These are phyloP conservation scores for Plasmopara viticola DNA, from an alignment of 352 stramenopile genomes.

Conservation along the genomic window DNA sequence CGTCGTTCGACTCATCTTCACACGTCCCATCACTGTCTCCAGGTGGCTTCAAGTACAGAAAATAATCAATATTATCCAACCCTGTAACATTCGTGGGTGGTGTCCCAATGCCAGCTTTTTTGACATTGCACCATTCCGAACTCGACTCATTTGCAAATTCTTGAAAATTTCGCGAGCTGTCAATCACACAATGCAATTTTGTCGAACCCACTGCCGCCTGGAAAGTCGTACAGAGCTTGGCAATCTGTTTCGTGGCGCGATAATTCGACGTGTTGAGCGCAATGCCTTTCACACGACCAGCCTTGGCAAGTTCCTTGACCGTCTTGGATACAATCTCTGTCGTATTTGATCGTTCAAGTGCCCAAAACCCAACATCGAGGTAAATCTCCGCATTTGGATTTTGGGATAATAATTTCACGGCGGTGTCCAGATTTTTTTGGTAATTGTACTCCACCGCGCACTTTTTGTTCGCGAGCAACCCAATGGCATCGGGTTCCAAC, in stretches of 20 bases:
- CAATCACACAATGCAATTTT: slow-evolving; percentile 47
- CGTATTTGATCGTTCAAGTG: slow-evolving; percentile 24
- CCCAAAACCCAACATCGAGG: slow-evolving; percentile 63
- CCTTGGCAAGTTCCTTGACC: slow-evolving; percentile 35
- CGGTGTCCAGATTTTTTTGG: slow-evolving; percentile 40
- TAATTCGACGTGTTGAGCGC: slow-evolving; percentile 79
- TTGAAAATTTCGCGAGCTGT: slow-evolving; percentile 66
- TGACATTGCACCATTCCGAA: slow-evolving; percentile 62
- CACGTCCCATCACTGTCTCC: slow-evolving; percentile 63
- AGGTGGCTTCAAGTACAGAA: slow-evolving; percentile 60
- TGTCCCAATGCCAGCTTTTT: slow-evolving; percentile 46
- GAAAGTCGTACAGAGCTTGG: slow-evolving; percentile 46
- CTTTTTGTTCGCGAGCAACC: slow-evolving; percentile 32
- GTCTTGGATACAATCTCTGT: slow-evolving; percentile 26
- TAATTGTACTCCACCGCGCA: slow-evolving; percentile 43
- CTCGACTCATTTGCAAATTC: slow-evolving; percentile 25
- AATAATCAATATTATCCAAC: slow-evolving; percentile 54
- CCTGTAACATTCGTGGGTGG: slow-evolving; percentile 44
- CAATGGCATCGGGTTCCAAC: slow-evolving; percentile 62
- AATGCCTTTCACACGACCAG: slow-evolving; percentile 51
- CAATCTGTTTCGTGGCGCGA: slow-evolving; percentile 40
- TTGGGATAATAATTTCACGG: slow-evolving; percentile 34
- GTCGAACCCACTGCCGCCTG: slow-evolving; percentile 35
- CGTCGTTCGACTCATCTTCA: slow-evolving; percentile 31
- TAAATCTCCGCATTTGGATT: slow-evolving; percentile 70